Percentiles rank a stretch among this genome's conserved stretches.
Evolutionary conservation across 2,329 filamentous ascomycete genomes (phyloP).

Genomic region (Cladophialophora bantiana): DNA sequence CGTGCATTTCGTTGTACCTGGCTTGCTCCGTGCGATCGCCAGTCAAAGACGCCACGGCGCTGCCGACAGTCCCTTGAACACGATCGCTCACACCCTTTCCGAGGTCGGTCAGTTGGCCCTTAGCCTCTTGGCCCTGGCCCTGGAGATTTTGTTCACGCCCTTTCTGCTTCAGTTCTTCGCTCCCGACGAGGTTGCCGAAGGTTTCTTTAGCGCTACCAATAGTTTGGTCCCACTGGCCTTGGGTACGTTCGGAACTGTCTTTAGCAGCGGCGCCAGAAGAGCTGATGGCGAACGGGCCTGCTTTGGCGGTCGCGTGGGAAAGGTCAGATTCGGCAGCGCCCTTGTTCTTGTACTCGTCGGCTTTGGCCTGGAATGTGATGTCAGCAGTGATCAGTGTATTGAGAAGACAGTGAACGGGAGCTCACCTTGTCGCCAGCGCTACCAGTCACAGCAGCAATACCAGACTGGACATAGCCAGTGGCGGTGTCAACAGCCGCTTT

Average conservation of each 20-base stretch:
- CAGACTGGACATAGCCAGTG: constrained; percentile 74
- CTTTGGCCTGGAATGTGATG: constrained; percentile 51
- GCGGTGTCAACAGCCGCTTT: constrained; percentile 79
- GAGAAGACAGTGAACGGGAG: neutral
- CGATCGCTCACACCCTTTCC: constrained; percentile 71
- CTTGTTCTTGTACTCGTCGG: constrained; percentile 69
- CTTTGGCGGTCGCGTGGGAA: constrained; percentile 76
- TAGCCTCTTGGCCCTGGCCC: constrained; percentile 81
- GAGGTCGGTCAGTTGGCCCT: constrained; percentile 79
- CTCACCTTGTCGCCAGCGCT: constrained; percentile 69
- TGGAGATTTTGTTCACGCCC: constrained; percentile 80
- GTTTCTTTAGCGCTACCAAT: constrained; percentile 85
- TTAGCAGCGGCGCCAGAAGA: constrained; percentile 72
- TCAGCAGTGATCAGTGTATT: neutral
- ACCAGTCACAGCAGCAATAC: constrained; percentile 75
- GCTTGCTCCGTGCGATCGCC: constrained; percentile 72
- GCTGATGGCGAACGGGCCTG: constrained; percentile 75
- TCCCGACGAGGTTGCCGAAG: constrained; percentile 76
- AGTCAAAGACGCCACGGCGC: constrained; percentile 73
- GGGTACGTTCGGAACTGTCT: constrained; percentile 74
- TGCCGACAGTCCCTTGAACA: constrained; percentile 74
- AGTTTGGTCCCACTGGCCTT: constrained; percentile 84
- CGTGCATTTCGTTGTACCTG: constrained; percentile 69
- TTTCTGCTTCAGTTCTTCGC: constrained; percentile 74
- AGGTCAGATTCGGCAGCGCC: constrained; percentile 72